Evolutionary conservation across 345 rosid genomes (phyloP), one percentile per base, ranked within the genome.

Genomic region (Viola odorata): DNA sequence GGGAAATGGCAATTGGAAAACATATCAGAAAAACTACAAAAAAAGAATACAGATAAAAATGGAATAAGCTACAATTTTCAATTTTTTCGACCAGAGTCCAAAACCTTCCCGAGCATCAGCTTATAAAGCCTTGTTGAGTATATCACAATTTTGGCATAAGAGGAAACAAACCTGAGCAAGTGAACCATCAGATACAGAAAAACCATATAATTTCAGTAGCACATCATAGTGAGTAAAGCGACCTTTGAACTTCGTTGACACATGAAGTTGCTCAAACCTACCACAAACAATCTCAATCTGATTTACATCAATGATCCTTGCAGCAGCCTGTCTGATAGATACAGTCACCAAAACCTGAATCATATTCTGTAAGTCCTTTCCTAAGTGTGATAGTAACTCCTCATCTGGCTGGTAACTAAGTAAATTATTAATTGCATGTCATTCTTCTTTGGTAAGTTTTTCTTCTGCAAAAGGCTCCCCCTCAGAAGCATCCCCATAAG

Each of bases 151-250:
- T 15, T 15, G 12, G 45, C 40, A 56, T 37, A 42, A 55, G 12
- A 60, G 61, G 58, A 71, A 74, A 76, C 90, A 77, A 76, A 94
- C 99, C 99, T 94, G 83, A 39, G 96, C 96, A 76, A 94, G 85
- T 45, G 99, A 85, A 72, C 99, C 99, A 79, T 91, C 99, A 61
- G 99, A 97, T 49, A 87, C 85, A 66, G 95, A 90, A 77, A 94
- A 77, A 63, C 99, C 99, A 83, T 88, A 94, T 62, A 79, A 94
- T 77, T 78, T 90, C 77, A 94, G 71, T 16, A 77, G 80, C 69
- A 90, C 79, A 74, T 94, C 88, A 49, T 83, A 88, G 55, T 84
- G 87, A 50, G 83, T 81, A 75, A 92, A 81, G 60, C 88, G 89
- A 70, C 77, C 63, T 68, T 81, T 90, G 67, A 88, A 76, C 77